Conservation (phyloP, 2,329 filamentous ascomycete genomes). For the Diplocarpon rosae region DNA sequence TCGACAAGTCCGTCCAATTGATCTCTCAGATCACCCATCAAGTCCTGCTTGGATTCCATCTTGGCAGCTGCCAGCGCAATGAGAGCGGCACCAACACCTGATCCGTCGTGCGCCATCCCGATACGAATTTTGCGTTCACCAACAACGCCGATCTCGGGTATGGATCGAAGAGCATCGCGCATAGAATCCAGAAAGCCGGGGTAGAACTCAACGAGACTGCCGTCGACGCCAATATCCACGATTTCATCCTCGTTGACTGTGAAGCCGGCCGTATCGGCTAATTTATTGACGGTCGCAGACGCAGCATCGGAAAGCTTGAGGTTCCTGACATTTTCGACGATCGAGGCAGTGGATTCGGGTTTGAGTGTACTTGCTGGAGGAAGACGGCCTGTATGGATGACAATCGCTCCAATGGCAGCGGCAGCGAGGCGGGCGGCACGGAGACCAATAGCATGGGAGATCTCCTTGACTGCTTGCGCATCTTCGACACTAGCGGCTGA, state of each 20-base stretch:
- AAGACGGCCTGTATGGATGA: conserved; percentile 62
- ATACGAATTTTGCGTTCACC: conserved; percentile 85
- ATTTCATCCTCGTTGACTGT: conserved; percentile 45
- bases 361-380: neutral
- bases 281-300: conserved; percentile 19
- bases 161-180: conserved; percentile 64
- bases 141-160: conserved; percentile 64
- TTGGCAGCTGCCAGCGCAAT: conserved; percentile 82
- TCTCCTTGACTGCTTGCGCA: conserved; percentile 74
- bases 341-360: conserved; percentile 18
- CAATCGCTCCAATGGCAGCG: conserved; percentile 75
- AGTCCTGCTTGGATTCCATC: conserved; percentile 27
- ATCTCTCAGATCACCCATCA: conserved; percentile 10
- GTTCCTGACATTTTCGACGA: conserved; percentile 21
- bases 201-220: conserved; percentile 90
- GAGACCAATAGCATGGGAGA: conserved; percentile 74
- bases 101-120: conserved; percentile 93
- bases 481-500: conserved; percentile 71
- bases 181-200: conserved; percentile 85
- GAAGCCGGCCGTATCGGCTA: conserved; percentile 19
- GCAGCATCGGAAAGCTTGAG: conserved; percentile 19
- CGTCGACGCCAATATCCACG: conserved; percentile 86
- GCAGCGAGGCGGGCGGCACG: conserved; percentile 82
- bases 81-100: conserved; percentile 86
- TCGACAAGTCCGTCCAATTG: neutral